A percentile compares a stretch with the other conserved stretches of the same genome.
These are phyloP conservation scores for Mycena epipterygia DNA, from an alignment of 768 basidiomycete species.

Conservation along the genomic window DNA sequence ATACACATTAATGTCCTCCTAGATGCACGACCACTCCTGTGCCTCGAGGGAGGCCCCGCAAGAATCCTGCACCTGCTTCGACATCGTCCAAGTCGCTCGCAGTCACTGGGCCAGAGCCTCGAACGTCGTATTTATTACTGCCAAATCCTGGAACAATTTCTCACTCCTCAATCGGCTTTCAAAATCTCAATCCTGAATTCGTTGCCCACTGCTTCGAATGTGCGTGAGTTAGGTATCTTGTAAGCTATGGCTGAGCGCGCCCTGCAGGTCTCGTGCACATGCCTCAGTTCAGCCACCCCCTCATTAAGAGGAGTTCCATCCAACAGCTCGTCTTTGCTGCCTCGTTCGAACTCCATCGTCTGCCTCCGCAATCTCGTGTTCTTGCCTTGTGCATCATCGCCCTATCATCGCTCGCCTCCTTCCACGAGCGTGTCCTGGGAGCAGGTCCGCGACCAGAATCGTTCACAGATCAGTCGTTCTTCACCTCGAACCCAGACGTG, in stretches of 20 bases:
- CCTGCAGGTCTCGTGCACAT: background rate
- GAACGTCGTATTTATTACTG: no score
- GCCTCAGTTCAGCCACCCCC: conserved; percentile 3
- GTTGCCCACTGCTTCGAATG: conserved; percentile 26
- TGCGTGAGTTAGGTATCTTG: no score
- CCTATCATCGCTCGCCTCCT: conserved; percentile 8
- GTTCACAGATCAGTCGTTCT: conserved; percentile 11
- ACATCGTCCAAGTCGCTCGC: no score
- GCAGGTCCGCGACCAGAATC: conserved; percentile 16
- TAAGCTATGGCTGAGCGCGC: no score
- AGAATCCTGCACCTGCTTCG: background rate
- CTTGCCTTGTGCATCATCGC: conserved; percentile 32
- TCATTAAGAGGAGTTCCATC: background rate
- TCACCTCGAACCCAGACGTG: background rate
- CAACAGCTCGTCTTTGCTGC: background rate
- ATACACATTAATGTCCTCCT: no score
- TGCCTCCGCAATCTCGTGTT: conserved; percentile 19
- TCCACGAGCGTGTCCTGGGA: conserved; percentile 21
- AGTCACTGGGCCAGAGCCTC: no score
- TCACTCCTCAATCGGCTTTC: conserved; percentile 1
- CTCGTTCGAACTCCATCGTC: conserved; percentile 7
- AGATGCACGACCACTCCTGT: background rate
- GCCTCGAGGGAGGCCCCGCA: background rate
- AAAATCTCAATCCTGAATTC: conserved; percentile 15
- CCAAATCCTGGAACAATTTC: background rate